These are phyloP conservation scores for Gyromitra esculenta DNA, from an alignment of 2,329 filamentous ascomycete species.

Conservation along the genomic window DNA sequence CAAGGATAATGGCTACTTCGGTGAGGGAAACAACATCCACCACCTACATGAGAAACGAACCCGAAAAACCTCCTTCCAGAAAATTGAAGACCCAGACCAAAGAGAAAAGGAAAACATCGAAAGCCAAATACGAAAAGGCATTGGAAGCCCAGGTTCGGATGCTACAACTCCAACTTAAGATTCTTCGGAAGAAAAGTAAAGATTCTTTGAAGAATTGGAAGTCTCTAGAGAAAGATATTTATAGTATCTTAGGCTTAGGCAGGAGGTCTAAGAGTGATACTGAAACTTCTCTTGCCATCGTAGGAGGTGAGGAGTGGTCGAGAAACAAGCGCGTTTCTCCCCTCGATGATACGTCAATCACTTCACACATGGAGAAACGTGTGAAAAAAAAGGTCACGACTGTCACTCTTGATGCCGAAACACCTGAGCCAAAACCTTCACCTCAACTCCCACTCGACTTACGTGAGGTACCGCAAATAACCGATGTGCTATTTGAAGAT, in stretches of 20 bases:
- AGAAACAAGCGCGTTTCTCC: neutral
- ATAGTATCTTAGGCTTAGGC: neutral
- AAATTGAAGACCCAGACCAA: neutral
- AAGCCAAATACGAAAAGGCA: neutral
- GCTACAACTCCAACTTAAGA: neutral
- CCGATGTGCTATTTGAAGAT: slow-evolving; percentile 3
- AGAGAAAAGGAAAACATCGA: neutral
- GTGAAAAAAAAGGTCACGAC: neutral
- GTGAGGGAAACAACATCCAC: slow-evolving; percentile 1
- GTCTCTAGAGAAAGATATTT: slow-evolving; percentile 16
- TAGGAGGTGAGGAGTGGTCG: neutral
- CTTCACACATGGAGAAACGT: neutral
- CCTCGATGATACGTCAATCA: neutral
- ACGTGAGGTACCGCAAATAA: neutral
- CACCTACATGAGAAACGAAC: neutral
- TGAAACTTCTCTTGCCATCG: neutral
- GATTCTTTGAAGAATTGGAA: neutral
- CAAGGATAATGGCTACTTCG: neutral
- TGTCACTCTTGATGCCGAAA: neutral
- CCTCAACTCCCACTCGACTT: neutral
- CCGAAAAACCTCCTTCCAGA: neutral
- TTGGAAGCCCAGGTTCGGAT: neutral
- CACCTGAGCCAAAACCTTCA: neutral
- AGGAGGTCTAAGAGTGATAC: neutral
- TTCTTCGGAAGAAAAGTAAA: neutral